Evolutionary conservation across 306 rosid species (phyloP).

Genomic region (Dalbergia oliveri): DNA sequence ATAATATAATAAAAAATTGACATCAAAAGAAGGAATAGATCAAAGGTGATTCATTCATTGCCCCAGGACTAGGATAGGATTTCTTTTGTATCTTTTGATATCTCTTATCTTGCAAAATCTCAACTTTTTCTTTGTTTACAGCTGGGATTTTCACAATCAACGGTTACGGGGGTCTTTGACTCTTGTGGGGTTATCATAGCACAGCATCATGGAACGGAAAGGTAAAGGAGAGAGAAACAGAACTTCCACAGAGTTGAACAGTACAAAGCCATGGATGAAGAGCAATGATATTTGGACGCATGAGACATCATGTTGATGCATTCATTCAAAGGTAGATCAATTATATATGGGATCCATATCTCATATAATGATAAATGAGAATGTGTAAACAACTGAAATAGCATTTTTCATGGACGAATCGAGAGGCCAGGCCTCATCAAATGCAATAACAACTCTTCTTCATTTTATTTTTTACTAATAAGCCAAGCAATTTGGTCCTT

Average conservation of each 20-base stretch:
- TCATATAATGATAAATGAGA: no score
- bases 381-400: no score
- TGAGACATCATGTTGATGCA: no score
- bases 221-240: conserved; percentile 20
- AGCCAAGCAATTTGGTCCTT: conserved; percentile 63
- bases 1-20: conserved; percentile 25
- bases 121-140: conserved; percentile 49
- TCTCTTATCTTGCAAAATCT: conserved; percentile 33
- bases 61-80: conserved; percentile 30
- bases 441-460: conserved; percentile 51
- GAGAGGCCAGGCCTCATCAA: conserved; percentile 10
- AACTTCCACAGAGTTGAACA: conserved; percentile 10
- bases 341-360: no score
- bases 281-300: neutral
- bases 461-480: conserved; percentile 14
- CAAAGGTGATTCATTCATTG: conserved; percentile 51
- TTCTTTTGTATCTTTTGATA: neutral
- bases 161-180: conserved; percentile 47
- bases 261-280: conserved; percentile 41
- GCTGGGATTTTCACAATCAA: conserved; percentile 57
- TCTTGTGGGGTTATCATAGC: conserved; percentile 40
- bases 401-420: no score
- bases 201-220: conserved; percentile 44
- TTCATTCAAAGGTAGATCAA: no score
- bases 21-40: conserved; percentile 63